phyloP scores from a whole-genome alignment of 129 eudicot species.

The Flaveria trinervia region DNA sequence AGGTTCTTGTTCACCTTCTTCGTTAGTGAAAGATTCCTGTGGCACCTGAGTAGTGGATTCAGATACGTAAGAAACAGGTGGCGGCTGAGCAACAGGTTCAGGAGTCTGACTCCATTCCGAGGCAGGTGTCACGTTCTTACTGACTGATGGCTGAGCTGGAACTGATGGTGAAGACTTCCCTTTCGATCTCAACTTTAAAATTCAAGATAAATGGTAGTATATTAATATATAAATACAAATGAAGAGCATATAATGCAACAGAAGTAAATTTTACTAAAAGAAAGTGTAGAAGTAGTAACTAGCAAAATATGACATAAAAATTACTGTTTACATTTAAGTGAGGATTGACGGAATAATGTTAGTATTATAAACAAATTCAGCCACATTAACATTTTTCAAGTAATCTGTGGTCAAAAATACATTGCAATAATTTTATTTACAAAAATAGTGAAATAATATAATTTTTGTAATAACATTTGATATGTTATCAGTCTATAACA shows the following conservation, averaged over 20 bases:
- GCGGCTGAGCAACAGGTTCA: slow-evolving; percentile 36
- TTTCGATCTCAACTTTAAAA: slow-evolving; percentile 59
- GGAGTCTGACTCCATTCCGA: slow-evolving; percentile 37
- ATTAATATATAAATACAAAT: slow-evolving; percentile 13
- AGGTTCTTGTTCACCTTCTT: slow-evolving; percentile 49
- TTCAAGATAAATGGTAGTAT: background rate
- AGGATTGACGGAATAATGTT: background rate
- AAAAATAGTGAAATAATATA: too few relatives aligned
- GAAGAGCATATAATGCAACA: slow-evolving; percentile 3
- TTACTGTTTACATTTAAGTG: too few relatives aligned
- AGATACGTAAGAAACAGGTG: slow-evolving; percentile 34
- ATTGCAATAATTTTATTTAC: background rate
- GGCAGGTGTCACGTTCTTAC: slow-evolving; percentile 27
- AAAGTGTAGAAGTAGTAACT: background rate
- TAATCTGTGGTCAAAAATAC: background rate
- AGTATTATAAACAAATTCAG: background rate
- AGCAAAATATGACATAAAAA: background rate
- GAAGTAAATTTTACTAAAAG: background rate
- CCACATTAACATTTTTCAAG: background rate
- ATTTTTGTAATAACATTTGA: background rate
- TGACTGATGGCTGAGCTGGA: slow-evolving; percentile 41
- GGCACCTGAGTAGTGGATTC: slow-evolving; percentile 38
- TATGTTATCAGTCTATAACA: background rate
- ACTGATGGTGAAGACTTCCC: slow-evolving; percentile 58
- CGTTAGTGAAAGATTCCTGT: slow-evolving; percentile 52